Conservation (phyloP, 441 rosid genomes). For the Breynia disticha region DNA sequence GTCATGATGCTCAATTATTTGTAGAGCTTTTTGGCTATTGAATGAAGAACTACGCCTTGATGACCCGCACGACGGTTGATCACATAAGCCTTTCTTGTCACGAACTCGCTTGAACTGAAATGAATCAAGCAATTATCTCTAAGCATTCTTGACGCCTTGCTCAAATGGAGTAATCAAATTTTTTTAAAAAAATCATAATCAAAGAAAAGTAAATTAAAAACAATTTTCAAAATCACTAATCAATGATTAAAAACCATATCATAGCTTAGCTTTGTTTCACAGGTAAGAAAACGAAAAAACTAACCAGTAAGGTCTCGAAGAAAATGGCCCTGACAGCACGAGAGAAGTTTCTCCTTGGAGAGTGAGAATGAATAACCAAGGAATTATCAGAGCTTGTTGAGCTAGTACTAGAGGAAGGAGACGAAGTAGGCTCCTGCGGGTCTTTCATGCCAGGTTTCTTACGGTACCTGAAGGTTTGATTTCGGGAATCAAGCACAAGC, state of each 20-base stretch:
- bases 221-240: too few species aligned
- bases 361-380: conserved; percentile 6
- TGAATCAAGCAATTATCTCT: background rate
- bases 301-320: conserved; percentile 25
- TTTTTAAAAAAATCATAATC: too few species aligned
- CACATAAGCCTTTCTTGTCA: conserved; percentile 8
- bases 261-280: background rate
- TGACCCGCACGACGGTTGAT: conserved; percentile 12
- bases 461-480: background rate
- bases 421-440: background rate
- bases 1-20: background rate
- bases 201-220: too few species aligned
- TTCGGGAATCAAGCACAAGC: conserved; percentile 13
- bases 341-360: conserved; percentile 19
- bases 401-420: background rate
- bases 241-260: too few species aligned
- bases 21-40: conserved; percentile 4
- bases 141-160: background rate
- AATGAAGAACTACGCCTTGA: conserved; percentile 1
- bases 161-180: too few species aligned
- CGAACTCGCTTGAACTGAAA: conserved; percentile 25
- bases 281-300: background rate
- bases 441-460: conserved; percentile 11
- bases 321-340: conserved; percentile 24
- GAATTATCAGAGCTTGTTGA: conserved; percentile 4